Evolutionary conservation across 1,139 yeast genomes (phyloP).

Genomic region (Hansenula sp.): DNA sequence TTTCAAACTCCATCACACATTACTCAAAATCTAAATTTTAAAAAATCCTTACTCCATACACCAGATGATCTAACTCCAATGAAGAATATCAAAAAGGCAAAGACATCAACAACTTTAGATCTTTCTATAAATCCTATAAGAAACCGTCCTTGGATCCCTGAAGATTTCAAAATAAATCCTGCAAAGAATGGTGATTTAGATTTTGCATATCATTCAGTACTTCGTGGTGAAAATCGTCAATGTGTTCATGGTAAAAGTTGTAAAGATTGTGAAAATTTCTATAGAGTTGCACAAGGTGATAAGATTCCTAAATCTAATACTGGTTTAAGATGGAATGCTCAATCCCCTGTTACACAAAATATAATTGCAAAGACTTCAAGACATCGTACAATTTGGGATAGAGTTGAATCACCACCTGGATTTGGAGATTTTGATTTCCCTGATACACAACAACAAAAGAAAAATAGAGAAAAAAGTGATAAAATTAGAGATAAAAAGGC

Average conservation of each 20-base stretch:
- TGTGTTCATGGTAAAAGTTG: conserved; percentile 22
- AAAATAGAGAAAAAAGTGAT: conserved; percentile 29
- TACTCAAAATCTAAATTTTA: background rate
- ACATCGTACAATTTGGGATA: conserved; percentile 28
- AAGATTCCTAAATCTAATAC: conserved; percentile 13
- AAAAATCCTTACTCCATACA: conserved; percentile 6
- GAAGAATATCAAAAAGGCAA: conserved; percentile 7
- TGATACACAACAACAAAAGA: conserved; percentile 44
- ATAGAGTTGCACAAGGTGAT: conserved; percentile 14
- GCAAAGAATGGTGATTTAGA: conserved; percentile 21
- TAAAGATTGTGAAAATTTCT: conserved; percentile 24
- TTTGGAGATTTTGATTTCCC: conserved; percentile 62
- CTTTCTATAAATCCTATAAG: conserved; percentile 11
- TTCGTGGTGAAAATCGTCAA: conserved; percentile 26
- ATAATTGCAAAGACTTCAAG: conserved; percentile 14
- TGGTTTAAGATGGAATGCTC: conserved; percentile 22
- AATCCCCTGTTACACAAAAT: conserved; percentile 4
- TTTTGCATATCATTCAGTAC: conserved; percentile 28
- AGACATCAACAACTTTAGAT: conserved; percentile 12
- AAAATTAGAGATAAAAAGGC: conserved; percentile 30
- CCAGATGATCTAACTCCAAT: conserved; percentile 17
- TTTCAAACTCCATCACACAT: conserved; percentile 1
- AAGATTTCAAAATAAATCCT: conserved; percentile 44
- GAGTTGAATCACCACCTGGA: conserved; percentile 63
- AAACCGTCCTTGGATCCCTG: conserved; percentile 35